Base-by-base conservation (phyloP, 2,329 filamentous ascomycete genomes). In the Botrytis galanthina region DNA sequence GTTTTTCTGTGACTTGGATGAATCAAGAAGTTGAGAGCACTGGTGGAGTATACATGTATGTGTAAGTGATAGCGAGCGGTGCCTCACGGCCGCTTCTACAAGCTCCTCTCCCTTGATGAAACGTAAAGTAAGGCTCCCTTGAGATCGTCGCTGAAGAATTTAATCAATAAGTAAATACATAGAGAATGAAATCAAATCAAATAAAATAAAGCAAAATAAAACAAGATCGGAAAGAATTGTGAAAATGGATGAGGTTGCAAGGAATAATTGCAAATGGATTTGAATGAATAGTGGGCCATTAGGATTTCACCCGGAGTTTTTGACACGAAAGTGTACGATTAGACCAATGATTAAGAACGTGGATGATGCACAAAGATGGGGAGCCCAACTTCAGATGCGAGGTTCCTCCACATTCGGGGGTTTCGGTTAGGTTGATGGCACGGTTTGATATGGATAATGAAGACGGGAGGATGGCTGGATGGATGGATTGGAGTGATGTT, bases 251-350 rank as follows among this genome's bases (percentile, higher is more conserved):
- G 1, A 29, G 39, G 32, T 32, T 72, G 62, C 62, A 60, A 57
- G 39, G 51, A 46, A 61, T 32, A 42, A 46, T 48, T 64, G 37
- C 60, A 72, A 54, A 60, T 54, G 16, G 39, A 51, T 37, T 57
- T 37, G 29, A n/a, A 44, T 54, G 39, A 60, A 68, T 46, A 59
- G 48, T 69, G 63, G 71, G 37, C 63, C 71, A 32, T 69, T 18
- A 39, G 62, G 51, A 72, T 61, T 57, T 48, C 62, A 72, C 62
- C 63, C 63, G 70, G 70, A 51, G 37, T 44, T 59, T 72, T 68
- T 72, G 62, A 68, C 71, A 72, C 51, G 39, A 32, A 37, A 54
- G 46, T 54, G 14, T 39, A 12, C 1, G 26, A 18, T 57, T 42
- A n/a, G 66, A 54, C 48, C 48, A 57, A 42, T 57, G 37, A 26